These are phyloP conservation scores for Karstenula rhodostoma DNA, from an alignment of 2,329 filamentous ascomycete genomes.

Conservation along the genomic window DNA sequence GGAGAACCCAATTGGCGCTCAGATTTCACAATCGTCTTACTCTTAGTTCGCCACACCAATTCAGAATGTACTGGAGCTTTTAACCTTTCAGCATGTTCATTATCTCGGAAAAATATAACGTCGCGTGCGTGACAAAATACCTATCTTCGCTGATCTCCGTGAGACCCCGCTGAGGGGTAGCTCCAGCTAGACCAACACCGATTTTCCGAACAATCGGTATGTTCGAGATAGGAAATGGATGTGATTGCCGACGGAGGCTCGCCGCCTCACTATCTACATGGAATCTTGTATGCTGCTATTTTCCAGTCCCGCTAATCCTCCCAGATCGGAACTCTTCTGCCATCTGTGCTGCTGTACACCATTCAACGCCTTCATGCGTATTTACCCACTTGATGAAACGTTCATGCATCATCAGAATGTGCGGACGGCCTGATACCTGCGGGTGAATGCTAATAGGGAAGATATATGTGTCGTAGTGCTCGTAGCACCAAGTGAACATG, in stretches of 20 bases:
- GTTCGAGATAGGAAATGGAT: neutral
- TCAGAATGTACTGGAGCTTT: neutral
- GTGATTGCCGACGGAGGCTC: neutral
- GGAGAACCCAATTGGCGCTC: neutral
- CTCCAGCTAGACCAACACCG: neutral
- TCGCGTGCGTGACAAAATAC: neutral
- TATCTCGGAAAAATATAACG: neutral
- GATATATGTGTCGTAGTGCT: constrained; percentile 54
- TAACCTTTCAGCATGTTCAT: neutral
- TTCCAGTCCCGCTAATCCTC: constrained; percentile 13
- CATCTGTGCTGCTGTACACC: constrained; percentile 8
- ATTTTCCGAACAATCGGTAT: neutral
- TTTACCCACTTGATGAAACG: constrained; percentile 53
- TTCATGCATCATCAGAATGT: constrained; percentile 55
- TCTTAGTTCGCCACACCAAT: neutral
- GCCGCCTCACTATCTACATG: neutral
- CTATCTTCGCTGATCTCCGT: constrained; percentile 1
- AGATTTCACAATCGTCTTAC: neutral
- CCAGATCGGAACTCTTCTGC: constrained; percentile 9
- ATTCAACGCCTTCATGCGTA: constrained; percentile 52
- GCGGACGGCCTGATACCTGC: constrained; percentile 54
- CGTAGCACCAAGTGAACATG: constrained; percentile 53
- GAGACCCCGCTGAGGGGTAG: constrained; percentile 7
- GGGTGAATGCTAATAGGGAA: constrained; percentile 52
- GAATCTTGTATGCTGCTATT: neutral